These are phyloP conservation scores for Astrothelium subdiscretum DNA, from an alignment of 495 filamentous ascomycete species.

Conservation along the genomic window DNA sequence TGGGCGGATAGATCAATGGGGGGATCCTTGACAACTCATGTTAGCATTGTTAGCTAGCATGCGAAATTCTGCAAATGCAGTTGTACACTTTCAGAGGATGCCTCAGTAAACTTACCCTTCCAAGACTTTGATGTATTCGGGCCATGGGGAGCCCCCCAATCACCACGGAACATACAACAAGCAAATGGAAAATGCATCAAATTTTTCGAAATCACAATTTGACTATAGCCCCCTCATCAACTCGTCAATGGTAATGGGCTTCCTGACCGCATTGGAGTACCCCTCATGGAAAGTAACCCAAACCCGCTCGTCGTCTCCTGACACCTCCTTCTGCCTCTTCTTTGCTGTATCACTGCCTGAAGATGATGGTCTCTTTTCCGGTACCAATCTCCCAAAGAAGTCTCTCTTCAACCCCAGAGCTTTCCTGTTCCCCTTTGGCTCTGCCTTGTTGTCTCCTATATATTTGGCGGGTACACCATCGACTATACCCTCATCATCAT, in stretches of 20 bases:
- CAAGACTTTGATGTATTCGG: too few species aligned
- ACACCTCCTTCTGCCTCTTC: constrained; percentile 19
- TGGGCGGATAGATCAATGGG: too few species aligned
- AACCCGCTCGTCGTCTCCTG: constrained; percentile 39
- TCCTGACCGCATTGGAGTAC: constrained; percentile 91
- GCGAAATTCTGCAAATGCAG: too few species aligned
- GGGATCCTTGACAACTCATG: too few species aligned
- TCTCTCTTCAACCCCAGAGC: constrained; percentile 55
- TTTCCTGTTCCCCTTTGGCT: constrained; percentile 12
- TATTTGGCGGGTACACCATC: background rate
- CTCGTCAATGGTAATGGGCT: constrained; percentile 78
- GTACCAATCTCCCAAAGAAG: constrained; percentile 75
- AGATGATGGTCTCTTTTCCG: constrained; percentile 15
- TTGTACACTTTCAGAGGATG: too few species aligned
- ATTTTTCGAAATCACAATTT: background rate
- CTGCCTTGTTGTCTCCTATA: background rate
- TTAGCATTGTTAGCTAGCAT: too few species aligned
- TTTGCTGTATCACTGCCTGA: constrained; percentile 32
- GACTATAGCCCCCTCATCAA: constrained; percentile 53
- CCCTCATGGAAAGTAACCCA: constrained; percentile 96
- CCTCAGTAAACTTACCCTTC: too few species aligned
- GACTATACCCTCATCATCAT: constrained; percentile 5
- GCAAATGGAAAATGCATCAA: background rate
- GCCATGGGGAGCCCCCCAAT: background rate
- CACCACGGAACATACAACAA: background rate